A percentile compares a stretch with the other conserved stretches of the same genome.
Conservation (phyloP, 1,284 basidiomycete species). For the Ustilago lituana region DNA sequence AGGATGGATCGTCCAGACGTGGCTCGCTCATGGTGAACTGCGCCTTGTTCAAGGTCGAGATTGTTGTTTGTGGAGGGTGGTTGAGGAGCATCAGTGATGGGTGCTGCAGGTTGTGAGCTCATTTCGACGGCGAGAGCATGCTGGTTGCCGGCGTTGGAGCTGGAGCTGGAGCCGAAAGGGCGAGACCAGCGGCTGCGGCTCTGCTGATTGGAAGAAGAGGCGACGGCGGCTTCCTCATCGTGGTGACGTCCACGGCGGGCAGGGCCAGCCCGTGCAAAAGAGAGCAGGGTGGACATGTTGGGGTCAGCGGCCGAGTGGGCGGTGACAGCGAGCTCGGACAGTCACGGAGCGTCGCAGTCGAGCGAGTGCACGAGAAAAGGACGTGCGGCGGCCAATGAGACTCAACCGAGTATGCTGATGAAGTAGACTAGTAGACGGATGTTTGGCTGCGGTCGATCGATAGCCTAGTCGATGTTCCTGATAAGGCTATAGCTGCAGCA, state of each 20-base stretch:
- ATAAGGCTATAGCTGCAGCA: background rate
- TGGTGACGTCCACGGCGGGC: slow-evolving; percentile 9
- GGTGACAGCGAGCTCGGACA: too few relatives aligned
- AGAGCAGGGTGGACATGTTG: slow-evolving; percentile 33
- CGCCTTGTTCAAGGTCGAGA: slow-evolving; percentile 24
- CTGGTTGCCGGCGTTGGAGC: slow-evolving; percentile 7
- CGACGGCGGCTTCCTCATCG: slow-evolving; percentile 26
- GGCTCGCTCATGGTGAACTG: slow-evolving; percentile 30
- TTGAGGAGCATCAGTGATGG: background rate
- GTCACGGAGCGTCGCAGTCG: background rate
- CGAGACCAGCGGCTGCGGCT: slow-evolving; percentile 16
- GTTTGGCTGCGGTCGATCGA: too few relatives aligned
- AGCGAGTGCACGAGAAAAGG: too few relatives aligned
- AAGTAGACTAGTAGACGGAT: too few relatives aligned
- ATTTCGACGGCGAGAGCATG: slow-evolving; percentile 20
- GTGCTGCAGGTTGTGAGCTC: slow-evolving; percentile 7
- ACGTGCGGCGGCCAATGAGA: too few relatives aligned
- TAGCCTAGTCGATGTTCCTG: background rate
- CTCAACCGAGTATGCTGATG: too few relatives aligned
- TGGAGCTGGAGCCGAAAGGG: slow-evolving; percentile 15
- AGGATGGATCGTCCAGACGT: slow-evolving; percentile 46
- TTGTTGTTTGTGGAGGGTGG: slow-evolving; percentile 2
- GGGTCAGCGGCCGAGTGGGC: background rate
- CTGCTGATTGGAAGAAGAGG: slow-evolving; percentile 6
- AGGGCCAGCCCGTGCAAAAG: slow-evolving; percentile 24